These are phyloP conservation scores for Sordariomycetes sp. DNA, from an alignment of 2,329 filamentous ascomycete genomes.

Conservation along the genomic window DNA sequence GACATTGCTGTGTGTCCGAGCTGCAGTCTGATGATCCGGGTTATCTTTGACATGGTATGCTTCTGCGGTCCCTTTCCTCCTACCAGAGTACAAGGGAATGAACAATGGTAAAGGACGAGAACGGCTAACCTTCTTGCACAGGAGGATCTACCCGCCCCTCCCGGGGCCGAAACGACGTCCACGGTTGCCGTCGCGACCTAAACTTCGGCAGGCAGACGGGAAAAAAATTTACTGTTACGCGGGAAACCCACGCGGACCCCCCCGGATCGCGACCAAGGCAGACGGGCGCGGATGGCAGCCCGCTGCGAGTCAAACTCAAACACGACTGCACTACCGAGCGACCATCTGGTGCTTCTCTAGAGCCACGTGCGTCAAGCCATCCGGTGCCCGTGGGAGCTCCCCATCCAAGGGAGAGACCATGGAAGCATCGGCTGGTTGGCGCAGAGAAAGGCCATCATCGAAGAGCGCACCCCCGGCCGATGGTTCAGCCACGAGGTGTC, in stretches of 20 bases:
- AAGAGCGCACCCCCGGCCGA: background rate
- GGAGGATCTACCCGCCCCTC: constrained; percentile 27
- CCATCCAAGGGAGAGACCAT: background rate
- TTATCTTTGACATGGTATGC: constrained; percentile 78
- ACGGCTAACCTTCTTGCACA: constrained; percentile 10
- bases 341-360: background rate
- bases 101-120: background rate
- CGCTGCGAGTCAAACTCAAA: background rate
- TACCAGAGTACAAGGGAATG: background rate
- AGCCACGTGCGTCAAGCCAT: background rate
- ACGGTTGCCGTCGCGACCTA: constrained; percentile 27
- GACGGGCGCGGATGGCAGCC: background rate
- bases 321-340: background rate
- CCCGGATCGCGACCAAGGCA: background rate
- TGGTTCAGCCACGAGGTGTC: background rate
- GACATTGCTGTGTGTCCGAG: constrained; percentile 97
- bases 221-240: background rate
- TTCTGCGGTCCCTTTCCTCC: too few species aligned
- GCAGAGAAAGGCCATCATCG: background rate
- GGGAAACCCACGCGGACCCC: background rate
- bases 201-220: constrained; percentile 3
- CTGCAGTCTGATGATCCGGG: constrained; percentile 90
- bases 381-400: background rate
- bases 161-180: constrained; percentile 13
- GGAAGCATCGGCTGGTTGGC: background rate